Conservation (phyloP, 2,329 filamentous ascomycete genomes). For the Colletotrichum melonis region DNA sequence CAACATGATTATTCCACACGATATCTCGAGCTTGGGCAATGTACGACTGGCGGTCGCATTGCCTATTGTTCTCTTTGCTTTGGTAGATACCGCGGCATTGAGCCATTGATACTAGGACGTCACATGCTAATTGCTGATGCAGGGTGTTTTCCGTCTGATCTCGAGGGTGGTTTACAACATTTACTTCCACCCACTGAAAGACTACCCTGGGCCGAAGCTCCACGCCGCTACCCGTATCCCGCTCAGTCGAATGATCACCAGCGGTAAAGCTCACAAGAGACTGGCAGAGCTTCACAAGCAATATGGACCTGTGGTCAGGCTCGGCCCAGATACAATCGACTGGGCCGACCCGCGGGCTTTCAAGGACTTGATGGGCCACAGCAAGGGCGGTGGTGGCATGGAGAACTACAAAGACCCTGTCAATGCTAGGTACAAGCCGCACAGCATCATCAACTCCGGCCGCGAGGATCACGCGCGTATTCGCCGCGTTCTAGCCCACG, state of each 20-base stretch:
- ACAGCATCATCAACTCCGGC: constrained; percentile 27
- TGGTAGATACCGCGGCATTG: not conserved
- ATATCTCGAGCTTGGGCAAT: constrained; percentile 10
- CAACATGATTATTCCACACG: constrained; percentile 26
- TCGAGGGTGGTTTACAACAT: constrained; percentile 43
- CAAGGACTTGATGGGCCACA: constrained; percentile 53
- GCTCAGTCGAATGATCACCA: not conserved
- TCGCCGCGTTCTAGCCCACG: constrained; percentile 41
- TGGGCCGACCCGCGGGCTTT: constrained; percentile 49
- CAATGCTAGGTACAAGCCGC: constrained; percentile 14
- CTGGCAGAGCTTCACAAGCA: constrained; percentile 32
- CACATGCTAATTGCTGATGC: not conserved
- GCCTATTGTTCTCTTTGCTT: not conserved
- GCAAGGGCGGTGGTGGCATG: constrained; percentile 13
- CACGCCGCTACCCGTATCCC: constrained; percentile 22
- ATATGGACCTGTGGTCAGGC: constrained; percentile 51
- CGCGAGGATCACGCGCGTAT: constrained; percentile 38
- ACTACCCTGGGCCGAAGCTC: constrained; percentile 44
- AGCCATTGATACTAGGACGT: not conserved
- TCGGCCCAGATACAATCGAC: constrained; percentile 51
- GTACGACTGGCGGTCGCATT: constrained; percentile 22
- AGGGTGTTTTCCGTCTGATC: constrained; percentile 19
- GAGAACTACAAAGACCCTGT: constrained; percentile 26
- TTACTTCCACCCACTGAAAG: constrained; percentile 46
- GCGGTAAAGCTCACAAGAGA: constrained; percentile 13